These are phyloP conservation scores for Mantamonas sphyraenae DNA, from an alignment of 78 protist genomes.

Conservation along the genomic window DNA sequence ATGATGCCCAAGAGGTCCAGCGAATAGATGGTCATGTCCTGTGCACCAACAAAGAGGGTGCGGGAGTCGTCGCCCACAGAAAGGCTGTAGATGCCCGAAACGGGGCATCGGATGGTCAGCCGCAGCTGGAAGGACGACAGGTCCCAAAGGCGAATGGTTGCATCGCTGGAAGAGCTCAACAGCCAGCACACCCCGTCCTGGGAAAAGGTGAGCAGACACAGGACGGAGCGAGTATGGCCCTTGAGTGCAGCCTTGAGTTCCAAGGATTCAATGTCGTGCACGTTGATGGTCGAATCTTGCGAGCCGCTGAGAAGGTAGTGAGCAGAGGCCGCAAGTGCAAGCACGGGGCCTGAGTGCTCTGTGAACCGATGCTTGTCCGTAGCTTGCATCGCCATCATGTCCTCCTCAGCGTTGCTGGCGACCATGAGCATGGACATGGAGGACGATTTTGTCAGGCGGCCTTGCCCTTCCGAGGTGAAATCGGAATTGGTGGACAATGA, in stretches of 20 bases:
- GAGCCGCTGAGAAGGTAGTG: background rate
- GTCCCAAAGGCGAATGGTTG: background rate
- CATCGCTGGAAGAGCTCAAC: background rate
- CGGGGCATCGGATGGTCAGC: background rate
- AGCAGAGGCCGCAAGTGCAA: background rate
- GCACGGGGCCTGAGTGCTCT: too few species aligned
- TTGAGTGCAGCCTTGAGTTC: background rate
- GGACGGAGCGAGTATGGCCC: background rate
- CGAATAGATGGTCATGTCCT: background rate
- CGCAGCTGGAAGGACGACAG: background rate
- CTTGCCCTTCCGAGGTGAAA: too few species aligned
- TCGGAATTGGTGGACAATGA: too few species aligned
- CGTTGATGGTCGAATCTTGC: conserved; percentile 7
- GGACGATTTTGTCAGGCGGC: too few species aligned
- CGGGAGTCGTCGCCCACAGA: background rate
- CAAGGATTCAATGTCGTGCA: background rate
- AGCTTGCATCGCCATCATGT: too few species aligned
- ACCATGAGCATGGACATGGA: too few species aligned
- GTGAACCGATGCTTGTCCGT: too few species aligned
- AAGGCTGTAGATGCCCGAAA: background rate
- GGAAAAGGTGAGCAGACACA: background rate
- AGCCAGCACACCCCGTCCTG: background rate
- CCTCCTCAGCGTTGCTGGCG: too few species aligned
- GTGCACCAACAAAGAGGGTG: background rate
- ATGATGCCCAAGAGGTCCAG: background rate